These are phyloP conservation scores for Abelmoschus esculentus DNA, from an alignment of 345 rosid genomes.

Conservation along the genomic window DNA sequence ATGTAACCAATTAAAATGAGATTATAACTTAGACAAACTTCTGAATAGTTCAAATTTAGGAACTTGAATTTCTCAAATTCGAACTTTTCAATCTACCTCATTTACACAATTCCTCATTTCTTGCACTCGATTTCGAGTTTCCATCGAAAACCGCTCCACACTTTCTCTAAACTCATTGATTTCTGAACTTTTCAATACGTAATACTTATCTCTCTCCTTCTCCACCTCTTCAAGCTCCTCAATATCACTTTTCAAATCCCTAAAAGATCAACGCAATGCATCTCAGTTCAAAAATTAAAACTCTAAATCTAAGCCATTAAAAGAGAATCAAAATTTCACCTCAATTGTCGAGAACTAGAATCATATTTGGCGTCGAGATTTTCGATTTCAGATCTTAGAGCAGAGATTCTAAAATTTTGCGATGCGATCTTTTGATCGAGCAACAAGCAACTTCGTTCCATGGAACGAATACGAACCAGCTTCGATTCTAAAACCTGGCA, in stretches of 20 bases:
- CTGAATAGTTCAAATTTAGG: background rate
- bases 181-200: constrained; percentile 31
- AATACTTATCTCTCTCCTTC: constrained; percentile 47
- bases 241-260: constrained; percentile 46
- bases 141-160: constrained; percentile 28
- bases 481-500: constrained; percentile 40
- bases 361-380: constrained; percentile 33
- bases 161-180: constrained; percentile 42
- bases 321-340: constrained; percentile 20
- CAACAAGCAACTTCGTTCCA: constrained; percentile 49
- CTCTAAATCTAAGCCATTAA: background rate
- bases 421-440: constrained; percentile 46
- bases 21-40: background rate
- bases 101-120: constrained; percentile 28
- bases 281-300: background rate
- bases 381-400: constrained; percentile 41
- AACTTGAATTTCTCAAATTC: background rate
- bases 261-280: constrained; percentile 13
- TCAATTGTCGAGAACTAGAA: constrained; percentile 22
- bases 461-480: constrained; percentile 28
- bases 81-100: constrained; percentile 24
- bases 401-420: constrained; percentile 46
- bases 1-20: background rate
- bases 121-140: constrained; percentile 26
- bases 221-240: constrained; percentile 48